Base-by-base conservation (phyloP, 1,284 basidiomycete genomes). In the Austropuccinia psidii region DNA sequence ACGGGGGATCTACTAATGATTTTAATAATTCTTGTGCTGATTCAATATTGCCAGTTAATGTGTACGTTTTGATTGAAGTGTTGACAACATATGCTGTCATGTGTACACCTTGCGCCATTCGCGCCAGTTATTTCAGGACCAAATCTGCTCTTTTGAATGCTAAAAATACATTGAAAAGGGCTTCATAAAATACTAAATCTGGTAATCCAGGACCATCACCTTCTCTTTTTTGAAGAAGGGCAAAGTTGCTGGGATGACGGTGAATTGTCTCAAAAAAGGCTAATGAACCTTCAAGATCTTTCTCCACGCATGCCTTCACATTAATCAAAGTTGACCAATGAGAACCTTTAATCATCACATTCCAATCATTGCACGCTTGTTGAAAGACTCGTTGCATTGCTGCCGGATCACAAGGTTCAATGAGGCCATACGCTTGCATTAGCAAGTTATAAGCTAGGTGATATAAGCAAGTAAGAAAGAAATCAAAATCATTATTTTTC, bases 61-160 rank as follows among this genome's bases (percentile, higher is more conserved):
- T 88, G 79, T 93, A 90, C 1, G 90, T 91, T 79, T 89, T 89
- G 83, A 98, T 98, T 77, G 97, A 83, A 75, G 91, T 84, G 82
- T 98, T 98, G 54, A 90, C 90, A 76, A 98, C 90, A 81, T 98
- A 99, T 0, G 96, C 95, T 0, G 95, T 98, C 85, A 93, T 89
- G 77, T 90, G 89, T 8, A 94, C 86, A 37, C 87, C 87, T 1
- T 85, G 84, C 0, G 81, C 78, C 47, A 98, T 87, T 74, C 86
- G 86, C 29, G 83, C 80, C 45, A 89, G 81, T 79, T 91, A 92
- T 21, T 82, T 77, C 0, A 89, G 87, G 37, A 95, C 86, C 65
- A 96, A 86, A 77, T 94, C 92, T 66, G 88, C 84, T 13, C 89
- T 87, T 45, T 88, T 88, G 79, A 89, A 87, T 8, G 87, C 88